Evolutionary conservation across 768 basidiomycete genomes (phyloP).

Genomic region (Suillus occidentalis): DNA sequence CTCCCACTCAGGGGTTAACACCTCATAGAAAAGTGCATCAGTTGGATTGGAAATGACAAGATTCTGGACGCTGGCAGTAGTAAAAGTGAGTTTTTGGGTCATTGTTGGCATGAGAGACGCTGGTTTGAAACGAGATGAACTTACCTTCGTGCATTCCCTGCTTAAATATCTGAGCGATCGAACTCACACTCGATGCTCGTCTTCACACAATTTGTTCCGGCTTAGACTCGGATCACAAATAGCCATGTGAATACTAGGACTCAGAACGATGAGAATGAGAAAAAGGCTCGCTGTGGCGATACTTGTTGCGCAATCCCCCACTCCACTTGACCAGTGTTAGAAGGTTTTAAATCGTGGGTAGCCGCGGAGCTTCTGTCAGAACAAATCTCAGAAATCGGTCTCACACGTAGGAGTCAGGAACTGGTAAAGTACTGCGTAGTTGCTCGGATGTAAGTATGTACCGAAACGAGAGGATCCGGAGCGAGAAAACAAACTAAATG

Average conservation of each 20-base stretch:
- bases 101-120: constrained; percentile 5
- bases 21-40: constrained; percentile 41
- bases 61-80: constrained; percentile 38
- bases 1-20: constrained; percentile 40
- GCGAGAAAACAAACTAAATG: constrained; percentile 14
- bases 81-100: constrained; percentile 36
- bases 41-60: constrained; percentile 37
- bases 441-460: constrained; percentile 4
- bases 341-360: not conserved
- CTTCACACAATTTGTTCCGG: not conserved
- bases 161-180: not conserved
- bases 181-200: not conserved
- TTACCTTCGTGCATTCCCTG: not conserved
- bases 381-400: not conserved
- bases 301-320: not conserved
- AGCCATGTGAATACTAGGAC: not conserved
- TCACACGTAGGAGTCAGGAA: not conserved
- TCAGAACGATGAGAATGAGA: not conserved
- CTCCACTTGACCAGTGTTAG: not conserved
- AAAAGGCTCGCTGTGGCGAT: not conserved
- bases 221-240: not conserved
- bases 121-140: not conserved
- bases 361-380: not conserved
- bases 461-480: constrained; percentile 1
- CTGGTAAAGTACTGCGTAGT: not conserved